These are phyloP conservation scores for Chrysochromulina tobinii DNA, from an alignment of 78 protist species.

Conservation along the genomic window DNA sequence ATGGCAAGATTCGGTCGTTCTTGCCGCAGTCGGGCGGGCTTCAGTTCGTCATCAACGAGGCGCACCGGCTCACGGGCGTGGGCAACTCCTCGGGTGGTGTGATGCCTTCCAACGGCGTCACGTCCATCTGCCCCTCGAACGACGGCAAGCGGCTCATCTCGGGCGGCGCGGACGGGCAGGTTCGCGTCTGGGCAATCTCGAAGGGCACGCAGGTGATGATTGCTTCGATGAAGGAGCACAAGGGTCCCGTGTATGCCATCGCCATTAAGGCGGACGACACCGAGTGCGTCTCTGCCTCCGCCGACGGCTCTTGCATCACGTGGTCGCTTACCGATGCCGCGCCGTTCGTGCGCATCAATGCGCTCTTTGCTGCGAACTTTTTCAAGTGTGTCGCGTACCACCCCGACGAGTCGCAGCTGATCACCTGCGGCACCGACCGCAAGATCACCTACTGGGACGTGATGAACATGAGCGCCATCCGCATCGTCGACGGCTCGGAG, in stretches of 20 bases:
- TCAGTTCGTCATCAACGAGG: constrained; percentile 65
- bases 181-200: constrained; percentile 65
- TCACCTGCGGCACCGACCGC: constrained; percentile 71
- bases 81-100: constrained; percentile 33
- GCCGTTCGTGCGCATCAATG: constrained; percentile 13
- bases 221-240: constrained; percentile 72
- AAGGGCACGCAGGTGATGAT: constrained; percentile 40
- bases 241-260: constrained; percentile 52
- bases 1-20: not conserved
- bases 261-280: constrained; percentile 32
- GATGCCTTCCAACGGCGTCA: constrained; percentile 48
- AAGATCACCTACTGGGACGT: constrained; percentile 75
- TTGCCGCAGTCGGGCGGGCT: not conserved
- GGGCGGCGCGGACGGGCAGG: constrained; percentile 71
- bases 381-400: constrained; percentile 50
- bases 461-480: constrained; percentile 51
- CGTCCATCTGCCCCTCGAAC: constrained; percentile 41
- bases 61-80: constrained; percentile 56
- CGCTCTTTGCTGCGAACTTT: constrained; percentile 40
- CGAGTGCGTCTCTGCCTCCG: constrained; percentile 60
- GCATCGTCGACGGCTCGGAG: constrained; percentile 64
- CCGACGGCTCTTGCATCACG: constrained; percentile 73
- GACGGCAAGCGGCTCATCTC: constrained; percentile 39
- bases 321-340: constrained; percentile 41
- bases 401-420: constrained; percentile 70